These are phyloP conservation scores for Lipomyces yamadae DNA, from an alignment of 805 yeast genomes.

Conservation along the genomic window DNA sequence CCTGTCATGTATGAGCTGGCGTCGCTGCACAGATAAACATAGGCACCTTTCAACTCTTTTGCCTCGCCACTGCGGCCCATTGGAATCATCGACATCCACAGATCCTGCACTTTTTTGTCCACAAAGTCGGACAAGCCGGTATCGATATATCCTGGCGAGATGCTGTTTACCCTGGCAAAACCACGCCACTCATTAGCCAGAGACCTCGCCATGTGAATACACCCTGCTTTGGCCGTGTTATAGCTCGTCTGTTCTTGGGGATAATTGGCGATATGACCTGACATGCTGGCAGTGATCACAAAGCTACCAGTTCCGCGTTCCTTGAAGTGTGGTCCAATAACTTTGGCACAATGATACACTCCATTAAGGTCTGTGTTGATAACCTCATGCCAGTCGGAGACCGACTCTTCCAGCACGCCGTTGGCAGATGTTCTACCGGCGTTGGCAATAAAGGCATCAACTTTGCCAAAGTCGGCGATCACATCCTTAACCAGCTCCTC, in stretches of 20 bases:
- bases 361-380: slow-evolving; percentile 6
- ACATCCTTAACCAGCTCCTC: slow-evolving; percentile 36
- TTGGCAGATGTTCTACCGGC: slow-evolving; percentile 48
- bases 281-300: slow-evolving; percentile 84
- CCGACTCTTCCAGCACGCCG: slow-evolving; percentile 9
- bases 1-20: slow-evolving; percentile 84
- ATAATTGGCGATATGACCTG: slow-evolving; percentile 79
- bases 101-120: slow-evolving; percentile 53
- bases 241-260: slow-evolving; percentile 86
- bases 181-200: slow-evolving; percentile 84
- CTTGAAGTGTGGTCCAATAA: slow-evolving; percentile 72
- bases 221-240: slow-evolving; percentile 81
- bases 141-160: slow-evolving; percentile 79
- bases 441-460: slow-evolving; percentile 53
- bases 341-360: slow-evolving; percentile 58
- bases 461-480: slow-evolving; percentile 49
- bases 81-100: slow-evolving; percentile 62
- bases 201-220: slow-evolving; percentile 71
- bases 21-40: slow-evolving; percentile 72
- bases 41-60: slow-evolving; percentile 67
- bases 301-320: slow-evolving; percentile 74
- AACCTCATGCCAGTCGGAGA: slow-evolving; percentile 5
- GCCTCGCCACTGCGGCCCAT: slow-evolving; percentile 75
- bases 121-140: slow-evolving; percentile 63
- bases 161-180: slow-evolving; percentile 76